Conservation (phyloP, 805 yeast genomes). For the Kuraishia hungarica region DNA sequence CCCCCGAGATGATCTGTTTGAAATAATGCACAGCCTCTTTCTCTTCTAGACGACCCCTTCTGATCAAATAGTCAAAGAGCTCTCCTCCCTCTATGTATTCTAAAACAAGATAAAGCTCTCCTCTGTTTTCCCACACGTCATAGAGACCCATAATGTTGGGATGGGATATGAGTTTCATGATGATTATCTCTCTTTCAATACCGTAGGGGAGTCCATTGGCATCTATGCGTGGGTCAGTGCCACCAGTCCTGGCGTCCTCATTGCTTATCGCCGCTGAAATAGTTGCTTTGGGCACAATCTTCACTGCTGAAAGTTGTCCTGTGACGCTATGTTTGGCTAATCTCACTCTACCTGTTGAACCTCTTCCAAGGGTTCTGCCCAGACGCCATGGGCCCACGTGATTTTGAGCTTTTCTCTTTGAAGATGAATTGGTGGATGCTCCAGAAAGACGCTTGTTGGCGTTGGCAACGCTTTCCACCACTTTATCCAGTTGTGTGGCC, state of each 20-base stretch:
- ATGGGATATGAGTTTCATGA: conserved; percentile 74
- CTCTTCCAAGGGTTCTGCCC: conserved; percentile 73
- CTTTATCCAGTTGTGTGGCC: conserved; percentile 41
- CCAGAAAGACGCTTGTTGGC: conserved; percentile 27
- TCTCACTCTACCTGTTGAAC: conserved; percentile 76
- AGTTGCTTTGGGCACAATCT: conserved; percentile 66
- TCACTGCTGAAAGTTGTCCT: conserved; percentile 77
- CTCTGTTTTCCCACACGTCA: conserved; percentile 84
- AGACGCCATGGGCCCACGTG: conserved; percentile 76
- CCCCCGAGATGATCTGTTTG: conserved; percentile 58
- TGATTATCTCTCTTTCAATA: conserved; percentile 79
- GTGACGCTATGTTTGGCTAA: conserved; percentile 61
- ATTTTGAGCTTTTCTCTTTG: conserved; percentile 27
- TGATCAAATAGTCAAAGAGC: conserved; percentile 83
- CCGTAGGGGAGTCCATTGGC: conserved; percentile 67
- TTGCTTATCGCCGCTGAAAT: conserved; percentile 18
- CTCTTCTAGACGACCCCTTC: conserved; percentile 82
- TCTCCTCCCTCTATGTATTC: conserved; percentile 99
- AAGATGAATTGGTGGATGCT: conserved; percentile 33
- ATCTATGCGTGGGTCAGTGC: conserved; percentile 24
- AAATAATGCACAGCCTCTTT: conserved; percentile 86
- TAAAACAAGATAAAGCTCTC: conserved; percentile 74
- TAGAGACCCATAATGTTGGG: conserved; percentile 71
- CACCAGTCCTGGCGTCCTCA: conserved; percentile 15
- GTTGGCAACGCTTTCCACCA: conserved; percentile 26